Evolutionary conservation across 2,329 filamentous ascomycete species (phyloP).

Genomic region (Cladophialophora yegresii): DNA sequence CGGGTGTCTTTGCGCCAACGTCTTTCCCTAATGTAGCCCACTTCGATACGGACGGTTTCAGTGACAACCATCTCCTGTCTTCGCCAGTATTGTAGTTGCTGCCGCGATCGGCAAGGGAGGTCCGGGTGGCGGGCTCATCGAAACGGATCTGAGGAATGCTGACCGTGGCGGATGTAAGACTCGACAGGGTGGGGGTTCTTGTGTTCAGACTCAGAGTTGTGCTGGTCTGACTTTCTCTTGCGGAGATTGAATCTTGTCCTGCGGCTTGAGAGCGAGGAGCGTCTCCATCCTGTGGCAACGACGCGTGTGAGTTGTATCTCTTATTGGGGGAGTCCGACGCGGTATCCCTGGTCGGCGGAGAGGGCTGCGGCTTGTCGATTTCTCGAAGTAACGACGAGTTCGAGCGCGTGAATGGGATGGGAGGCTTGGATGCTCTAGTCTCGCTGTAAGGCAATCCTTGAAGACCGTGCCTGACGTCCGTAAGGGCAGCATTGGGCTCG

Average conservation of each 20-base stretch:
- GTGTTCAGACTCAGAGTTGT: conserved; percentile 23
- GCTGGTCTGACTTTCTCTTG: conserved; percentile 30
- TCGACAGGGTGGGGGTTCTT: conserved; percentile 28
- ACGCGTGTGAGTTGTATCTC: conserved; percentile 24
- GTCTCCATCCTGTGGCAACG: conserved; percentile 28
- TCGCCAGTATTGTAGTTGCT: conserved; percentile 16
- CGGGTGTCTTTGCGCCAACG: conserved; percentile 12
- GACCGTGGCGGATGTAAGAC: conserved; percentile 27
- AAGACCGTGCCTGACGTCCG: conserved; percentile 26
- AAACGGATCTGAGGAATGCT: conserved; percentile 33
- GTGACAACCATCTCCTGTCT: conserved; percentile 25
- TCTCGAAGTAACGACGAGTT: conserved; percentile 25
- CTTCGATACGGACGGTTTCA: conserved; percentile 16
- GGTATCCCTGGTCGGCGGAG: conserved; percentile 25
- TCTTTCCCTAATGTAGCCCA: conserved; percentile 22
- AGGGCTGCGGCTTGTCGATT: conserved; percentile 15
- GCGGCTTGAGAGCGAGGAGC: conserved; percentile 17
- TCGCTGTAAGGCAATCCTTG: conserved; percentile 29
- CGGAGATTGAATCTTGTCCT: conserved; percentile 26
- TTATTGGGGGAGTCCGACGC: conserved; percentile 32
- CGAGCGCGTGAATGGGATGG: conserved; percentile 22
- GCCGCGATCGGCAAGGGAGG: conserved; percentile 13
- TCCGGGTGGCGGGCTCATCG: conserved; percentile 14
- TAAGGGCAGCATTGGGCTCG: conserved; percentile 10
- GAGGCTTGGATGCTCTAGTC: conserved; percentile 25